These are phyloP conservation scores for Arthrinium puccinioides DNA, from an alignment of 2,329 filamentous ascomycete genomes.

Conservation along the genomic window DNA sequence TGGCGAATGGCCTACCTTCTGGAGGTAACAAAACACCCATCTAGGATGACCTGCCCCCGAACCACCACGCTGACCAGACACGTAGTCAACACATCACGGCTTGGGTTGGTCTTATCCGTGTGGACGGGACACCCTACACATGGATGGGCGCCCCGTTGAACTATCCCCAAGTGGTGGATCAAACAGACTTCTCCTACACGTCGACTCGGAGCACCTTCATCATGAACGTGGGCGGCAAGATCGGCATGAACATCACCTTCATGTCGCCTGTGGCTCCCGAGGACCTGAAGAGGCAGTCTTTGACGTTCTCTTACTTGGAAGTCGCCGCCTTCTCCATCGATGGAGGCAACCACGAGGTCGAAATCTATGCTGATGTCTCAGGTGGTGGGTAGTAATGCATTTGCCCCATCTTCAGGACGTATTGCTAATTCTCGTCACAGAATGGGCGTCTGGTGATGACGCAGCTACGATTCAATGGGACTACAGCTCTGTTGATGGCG, in stretches of 20 bases:
- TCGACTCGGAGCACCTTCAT: constrained; percentile 66
- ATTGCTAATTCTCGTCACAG: constrained; percentile 29
- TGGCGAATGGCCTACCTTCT: constrained; percentile 63
- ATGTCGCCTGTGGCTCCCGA: constrained; percentile 61
- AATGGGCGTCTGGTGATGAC: constrained; percentile 63
- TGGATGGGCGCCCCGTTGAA: constrained; percentile 58
- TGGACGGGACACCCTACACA: constrained; percentile 56
- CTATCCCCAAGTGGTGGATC: constrained; percentile 41
- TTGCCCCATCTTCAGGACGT: not conserved
- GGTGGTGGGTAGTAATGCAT: constrained; percentile 40
- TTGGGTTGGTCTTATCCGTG: constrained; percentile 63
- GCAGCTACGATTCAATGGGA: constrained; percentile 54
- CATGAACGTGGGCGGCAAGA: constrained; percentile 52
- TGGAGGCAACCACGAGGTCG: constrained; percentile 53
- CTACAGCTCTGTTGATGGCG: constrained; percentile 37
- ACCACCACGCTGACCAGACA: constrained; percentile 8
- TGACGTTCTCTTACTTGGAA: constrained; percentile 64
- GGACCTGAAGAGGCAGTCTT: constrained; percentile 60
- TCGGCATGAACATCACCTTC: constrained; percentile 63
- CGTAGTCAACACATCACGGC: constrained; percentile 46
- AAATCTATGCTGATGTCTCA: constrained; percentile 67
- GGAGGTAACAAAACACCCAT: constrained; percentile 54
- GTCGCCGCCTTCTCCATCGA: constrained; percentile 57
- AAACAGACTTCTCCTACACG: constrained; percentile 61
- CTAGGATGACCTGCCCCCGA: constrained; percentile 22